phyloP scores from a whole-genome alignment of 495 filamentous ascomycete species.

The Penicillium lividum region DNA sequence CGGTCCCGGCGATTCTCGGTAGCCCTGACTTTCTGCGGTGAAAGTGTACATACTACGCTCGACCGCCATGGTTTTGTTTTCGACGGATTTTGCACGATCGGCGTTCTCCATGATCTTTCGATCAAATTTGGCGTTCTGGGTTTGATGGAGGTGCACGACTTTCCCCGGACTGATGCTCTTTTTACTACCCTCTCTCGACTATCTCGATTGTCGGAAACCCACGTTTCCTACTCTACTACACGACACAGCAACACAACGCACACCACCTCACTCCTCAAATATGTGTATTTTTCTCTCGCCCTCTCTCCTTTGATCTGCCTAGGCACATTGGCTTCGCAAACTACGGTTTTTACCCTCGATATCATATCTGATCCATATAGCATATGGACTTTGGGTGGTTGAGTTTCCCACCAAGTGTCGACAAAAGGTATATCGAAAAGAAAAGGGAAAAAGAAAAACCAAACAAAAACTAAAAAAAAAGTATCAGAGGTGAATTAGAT shows the following conservation, averaged over 20 bases:
- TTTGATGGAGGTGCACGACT: conserved; percentile 9
- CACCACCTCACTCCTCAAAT: neutral
- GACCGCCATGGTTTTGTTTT: conserved; percentile 9
- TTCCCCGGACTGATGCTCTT: conserved; percentile 1
- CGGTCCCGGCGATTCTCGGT: conserved; percentile 11
- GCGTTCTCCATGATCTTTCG: conserved; percentile 25
- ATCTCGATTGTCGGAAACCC: conserved; percentile 1
- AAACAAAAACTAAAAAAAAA: conserved; percentile 24
- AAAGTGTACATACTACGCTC: conserved; percentile 27
- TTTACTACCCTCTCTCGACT: conserved; percentile 2
- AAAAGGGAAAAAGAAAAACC: conserved; percentile 22
- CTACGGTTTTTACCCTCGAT: neutral
- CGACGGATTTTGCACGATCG: conserved; percentile 16
- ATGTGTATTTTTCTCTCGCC: neutral
- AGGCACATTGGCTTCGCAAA: conserved; percentile 3
- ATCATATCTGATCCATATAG: conserved; percentile 3
- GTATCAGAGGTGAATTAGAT: conserved; percentile 35
- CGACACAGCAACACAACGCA: neutral
- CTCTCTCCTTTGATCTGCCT: neutral
- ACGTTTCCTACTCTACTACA: neutral
- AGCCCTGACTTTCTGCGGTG: conserved; percentile 5
- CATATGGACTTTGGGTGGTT: neutral
- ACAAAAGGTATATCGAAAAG: conserved; percentile 14
- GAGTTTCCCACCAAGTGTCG: neutral
- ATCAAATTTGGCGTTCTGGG: conserved; percentile 25